Evolutionary conservation across 2,329 filamentous ascomycete genomes (phyloP), one percentile per base, ranked within the genome.

Genomic region (Claviceps pusilla): DNA sequence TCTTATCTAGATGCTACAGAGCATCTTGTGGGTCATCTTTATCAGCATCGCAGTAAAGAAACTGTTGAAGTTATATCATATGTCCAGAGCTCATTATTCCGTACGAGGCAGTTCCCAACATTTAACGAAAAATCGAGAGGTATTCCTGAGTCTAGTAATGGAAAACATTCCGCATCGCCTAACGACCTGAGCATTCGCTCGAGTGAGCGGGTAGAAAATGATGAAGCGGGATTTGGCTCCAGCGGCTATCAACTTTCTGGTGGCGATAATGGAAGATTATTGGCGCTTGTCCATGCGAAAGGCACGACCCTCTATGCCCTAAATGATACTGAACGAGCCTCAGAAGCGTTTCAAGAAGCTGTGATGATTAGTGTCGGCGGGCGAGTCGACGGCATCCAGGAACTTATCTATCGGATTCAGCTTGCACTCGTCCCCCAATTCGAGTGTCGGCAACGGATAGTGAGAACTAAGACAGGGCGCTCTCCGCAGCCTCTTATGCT

Each of bases 281-380:
- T 98, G 48, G 87, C 89, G n/a, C 76, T 98, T 16, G 83, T 97
- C 45, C 93, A 98, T 69, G 90, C 91, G 24, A 98, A 97, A 68
- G 93, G 91, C n/a, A 97, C 97, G 58, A 94, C 97, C 85, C 76
- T 97, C 1, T 98, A 98, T 69, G 83, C 87, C 31, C 72, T 94
- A 35, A 91, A 91, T 48, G 85, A 96, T 59, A 86, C 93, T 59
- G 75, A 77, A 43, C 80, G 77, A 45, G 93, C 93, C 46, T 89
- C 91, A 1, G 80, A 83, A 61, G 89, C 93, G 4, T 98, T 98
- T 61, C 93, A 98, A 66, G 89, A 96, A 67, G 91, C 90, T 0
- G 89, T 98, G 3, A 71, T 96, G 53, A 91, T 98, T 58, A 90
- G 89, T 55, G 79, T 86, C 33, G 90, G 89, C 1, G 79, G 83